A percentile compares a stretch with the other conserved stretches of the same genome.
Conservation (phyloP, 768 basidiomycete genomes). For the Holtermannia corniformis region DNA sequence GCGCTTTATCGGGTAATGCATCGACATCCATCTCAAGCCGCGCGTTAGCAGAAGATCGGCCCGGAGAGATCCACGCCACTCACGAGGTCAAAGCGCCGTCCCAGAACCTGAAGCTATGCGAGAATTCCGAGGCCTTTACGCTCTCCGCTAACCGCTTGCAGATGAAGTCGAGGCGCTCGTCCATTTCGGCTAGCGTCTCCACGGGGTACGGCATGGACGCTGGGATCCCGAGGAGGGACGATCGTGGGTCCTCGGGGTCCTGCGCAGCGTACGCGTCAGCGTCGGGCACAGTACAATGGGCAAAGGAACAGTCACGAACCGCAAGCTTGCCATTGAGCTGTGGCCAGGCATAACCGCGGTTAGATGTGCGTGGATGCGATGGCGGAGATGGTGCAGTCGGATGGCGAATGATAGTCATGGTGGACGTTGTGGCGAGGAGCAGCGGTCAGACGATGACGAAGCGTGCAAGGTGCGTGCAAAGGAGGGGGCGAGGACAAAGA, state of each 20-base stretch:
- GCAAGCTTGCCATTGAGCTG: no score
- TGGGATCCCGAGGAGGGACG: conserved; percentile 33
- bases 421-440: no score
- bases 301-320: no score
- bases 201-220: conserved; percentile 59
- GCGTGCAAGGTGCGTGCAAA: no score
- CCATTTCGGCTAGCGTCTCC: conserved; percentile 66
- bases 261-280: no score
- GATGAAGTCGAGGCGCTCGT: conserved; percentile 65
- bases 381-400: no score
- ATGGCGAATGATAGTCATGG: no score
- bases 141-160: conserved; percentile 58
- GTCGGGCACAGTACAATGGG: no score
- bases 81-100: conserved; percentile 27
- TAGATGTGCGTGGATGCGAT: no score
- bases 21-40: conserved; percentile 57
- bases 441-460: no score
- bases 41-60: not conserved
- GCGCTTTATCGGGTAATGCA: conserved; percentile 80
- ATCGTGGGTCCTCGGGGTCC: conserved; percentile 20
- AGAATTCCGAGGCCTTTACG: conserved; percentile 70
- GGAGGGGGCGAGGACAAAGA: no score
- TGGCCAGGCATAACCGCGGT: no score
- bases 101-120: conserved; percentile 70
- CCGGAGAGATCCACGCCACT: not conserved